Evolutionary conservation across 2,329 filamentous ascomycete genomes (phyloP), one percentile per base, ranked within the genome.

Genomic region (Scopulariopsis brevicaulis): DNA sequence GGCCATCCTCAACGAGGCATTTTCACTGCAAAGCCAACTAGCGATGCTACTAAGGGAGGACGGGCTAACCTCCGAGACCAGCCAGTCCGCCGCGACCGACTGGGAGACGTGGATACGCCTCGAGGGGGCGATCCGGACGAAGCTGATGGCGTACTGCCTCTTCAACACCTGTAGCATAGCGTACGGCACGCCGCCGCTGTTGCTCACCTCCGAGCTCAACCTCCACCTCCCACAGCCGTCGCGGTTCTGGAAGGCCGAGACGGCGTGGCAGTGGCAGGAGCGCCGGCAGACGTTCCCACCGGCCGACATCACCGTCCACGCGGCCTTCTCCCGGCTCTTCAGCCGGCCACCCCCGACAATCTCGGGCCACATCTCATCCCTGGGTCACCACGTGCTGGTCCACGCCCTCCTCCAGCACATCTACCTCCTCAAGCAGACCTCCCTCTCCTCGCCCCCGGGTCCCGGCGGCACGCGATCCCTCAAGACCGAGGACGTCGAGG

Each of bases 381-480:
- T 87, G 7, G 86, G 85, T 1, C 86, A 86, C 63, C 89, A 90
- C 62, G 79, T 88, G 8, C 73, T 90, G 37, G 85, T 90, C 3
- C 85, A 89, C 64, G 85, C 85, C 3, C 68, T 90, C 25, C 78
- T 89, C 12, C 86, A 90, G 64, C 85, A 89, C 61, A 84, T 90
- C 18, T 89, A 85, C 66, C 74, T 89, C 43, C 68, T 87, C 24
- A 86, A 86, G 63, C 82, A 86, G 64, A 83, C 81, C 0, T 81
- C 78, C 0, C 77, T 83, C 54, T 74, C 75, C 2, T 69, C 73
- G 1, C 71, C 75, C 0, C 73, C 76, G 2, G 73, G 75, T 1
- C 81, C 78, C 58, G 78, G 78, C 22, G 69, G 73, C 2, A 75
- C 79, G 40, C 71, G 78, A 32, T 77, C 75, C 0, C 65, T 83